phyloP scores from a whole-genome alignment of 345 rosid genomes.

The Moricandia arvensis region DNA sequence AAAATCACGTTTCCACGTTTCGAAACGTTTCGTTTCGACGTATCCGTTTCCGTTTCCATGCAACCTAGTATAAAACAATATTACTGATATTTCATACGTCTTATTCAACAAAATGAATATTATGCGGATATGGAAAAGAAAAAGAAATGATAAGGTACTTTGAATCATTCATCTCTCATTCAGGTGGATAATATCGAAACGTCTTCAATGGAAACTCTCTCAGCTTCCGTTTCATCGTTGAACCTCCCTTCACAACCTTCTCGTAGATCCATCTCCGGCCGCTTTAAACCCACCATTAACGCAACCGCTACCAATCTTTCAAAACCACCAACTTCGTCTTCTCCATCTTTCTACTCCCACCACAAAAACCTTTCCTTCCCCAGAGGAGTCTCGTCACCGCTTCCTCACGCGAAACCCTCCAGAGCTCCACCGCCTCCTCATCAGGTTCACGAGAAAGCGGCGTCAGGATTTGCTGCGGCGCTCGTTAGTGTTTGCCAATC shows the following conservation, averaged over 20 bases:
- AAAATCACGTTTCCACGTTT: too few species aligned
- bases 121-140: background rate
- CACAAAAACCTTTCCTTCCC: constrained; percentile 7
- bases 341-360: constrained; percentile 27
- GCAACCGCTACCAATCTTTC: constrained; percentile 26
- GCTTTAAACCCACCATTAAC: constrained; percentile 32
- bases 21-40: too few species aligned
- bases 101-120: background rate
- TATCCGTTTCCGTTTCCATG: too few species aligned
- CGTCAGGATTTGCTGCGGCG: constrained; percentile 74
- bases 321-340: constrained; percentile 30
- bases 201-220: constrained; percentile 57
- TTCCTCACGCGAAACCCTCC: constrained; percentile 11
- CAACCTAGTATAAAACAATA: too few species aligned
- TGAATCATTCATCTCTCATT: background rate
- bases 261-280: constrained; percentile 22
- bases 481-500: constrained; percentile 57
- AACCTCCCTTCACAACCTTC: constrained; percentile 42
- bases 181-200: constrained; percentile 17
- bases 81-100: background rate
- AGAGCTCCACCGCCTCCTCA: constrained; percentile 8
- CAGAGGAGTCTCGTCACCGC: constrained; percentile 17
- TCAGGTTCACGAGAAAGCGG: constrained; percentile 46
- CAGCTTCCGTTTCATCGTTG: constrained; percentile 55
- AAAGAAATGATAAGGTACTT: background rate